Evolutionary conservation across 2,329 filamentous ascomycete genomes (phyloP).

Genomic region (Penicillium sp.): DNA sequence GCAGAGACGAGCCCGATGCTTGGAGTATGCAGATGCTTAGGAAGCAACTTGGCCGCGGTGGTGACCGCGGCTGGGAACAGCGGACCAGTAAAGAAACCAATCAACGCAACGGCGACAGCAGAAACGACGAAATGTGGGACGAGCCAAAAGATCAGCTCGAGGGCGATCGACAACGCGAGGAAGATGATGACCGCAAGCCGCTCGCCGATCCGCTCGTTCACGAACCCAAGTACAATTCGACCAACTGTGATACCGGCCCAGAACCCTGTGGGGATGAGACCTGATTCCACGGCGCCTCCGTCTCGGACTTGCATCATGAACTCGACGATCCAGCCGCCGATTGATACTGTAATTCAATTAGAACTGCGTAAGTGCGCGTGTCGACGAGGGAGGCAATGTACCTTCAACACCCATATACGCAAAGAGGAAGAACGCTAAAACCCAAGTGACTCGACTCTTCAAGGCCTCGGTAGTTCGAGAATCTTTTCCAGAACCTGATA

Average conservation of each 20-base stretch:
- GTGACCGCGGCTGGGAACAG: slow-evolving; percentile 74
- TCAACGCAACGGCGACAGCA: slow-evolving; percentile 47
- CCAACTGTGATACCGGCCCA: slow-evolving; percentile 78
- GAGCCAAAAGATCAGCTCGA: slow-evolving; percentile 76
- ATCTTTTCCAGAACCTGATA: slow-evolving; percentile 2
- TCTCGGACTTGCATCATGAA: slow-evolving; percentile 76
- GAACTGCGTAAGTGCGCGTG: background rate
- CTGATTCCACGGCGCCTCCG: slow-evolving; percentile 67
- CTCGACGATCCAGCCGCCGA: slow-evolving; percentile 71
- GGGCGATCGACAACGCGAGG: slow-evolving; percentile 61
- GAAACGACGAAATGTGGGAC: slow-evolving; percentile 73
- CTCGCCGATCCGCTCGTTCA: slow-evolving; percentile 69
- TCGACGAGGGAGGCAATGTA: slow-evolving; percentile 13
- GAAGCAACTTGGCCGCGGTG: slow-evolving; percentile 70
- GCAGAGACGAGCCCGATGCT: slow-evolving; percentile 75
- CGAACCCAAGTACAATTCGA: slow-evolving; percentile 69
- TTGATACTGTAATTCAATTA: slow-evolving; percentile 10
- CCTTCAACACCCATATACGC: slow-evolving; percentile 77
- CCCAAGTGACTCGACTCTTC: slow-evolving; percentile 17
- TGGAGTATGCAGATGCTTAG: slow-evolving; percentile 70
- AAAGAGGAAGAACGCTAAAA: slow-evolving; percentile 19
- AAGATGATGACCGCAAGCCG: slow-evolving; percentile 65
- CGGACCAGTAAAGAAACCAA: slow-evolving; percentile 76
- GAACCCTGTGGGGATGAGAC: slow-evolving; percentile 73
- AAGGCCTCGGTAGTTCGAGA: slow-evolving; percentile 18